Percentiles rank a stretch among this genome's conserved stretches.
phyloP scores from a whole-genome alignment of 208 protist genomes.

The Cochliopodium minus region DNA sequence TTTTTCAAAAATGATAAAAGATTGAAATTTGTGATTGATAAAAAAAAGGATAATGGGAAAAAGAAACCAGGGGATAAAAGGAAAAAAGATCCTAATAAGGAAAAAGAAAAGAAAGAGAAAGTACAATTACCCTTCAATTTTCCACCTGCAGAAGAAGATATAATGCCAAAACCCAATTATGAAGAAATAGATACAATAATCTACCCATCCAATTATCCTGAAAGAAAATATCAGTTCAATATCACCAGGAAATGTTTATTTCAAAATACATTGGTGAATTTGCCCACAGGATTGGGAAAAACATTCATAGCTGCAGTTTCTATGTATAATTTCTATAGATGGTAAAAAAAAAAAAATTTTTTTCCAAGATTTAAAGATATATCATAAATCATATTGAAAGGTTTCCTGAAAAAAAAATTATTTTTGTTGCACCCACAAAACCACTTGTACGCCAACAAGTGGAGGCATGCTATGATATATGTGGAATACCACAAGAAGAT shows the following conservation, averaged over 20 bases:
- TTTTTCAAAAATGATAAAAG: too few relatives aligned
- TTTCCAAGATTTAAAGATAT: background rate
- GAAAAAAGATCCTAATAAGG: too few relatives aligned
- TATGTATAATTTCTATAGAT: constrained; percentile 50
- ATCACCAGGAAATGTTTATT: constrained; percentile 26
- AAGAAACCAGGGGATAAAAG: too few relatives aligned
- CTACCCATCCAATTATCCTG: constrained; percentile 14
- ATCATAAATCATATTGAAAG: background rate
- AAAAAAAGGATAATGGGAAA: too few relatives aligned
- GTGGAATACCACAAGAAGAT: constrained; percentile 22
- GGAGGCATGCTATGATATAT: constrained; percentile 33
- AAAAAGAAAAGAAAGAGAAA: too few relatives aligned
- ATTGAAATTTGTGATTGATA: too few relatives aligned
- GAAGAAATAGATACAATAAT: too few relatives aligned
- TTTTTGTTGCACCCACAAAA: constrained; percentile 51
- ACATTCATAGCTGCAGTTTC: constrained; percentile 54
- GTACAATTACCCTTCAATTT: too few relatives aligned
- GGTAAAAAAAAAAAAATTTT: constrained; percentile 19
- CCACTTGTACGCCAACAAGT: constrained; percentile 45
- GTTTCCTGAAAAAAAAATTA: constrained; percentile 28
- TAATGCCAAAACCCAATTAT: too few relatives aligned
- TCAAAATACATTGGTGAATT: constrained; percentile 40
- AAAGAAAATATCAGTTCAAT: constrained; percentile 27
- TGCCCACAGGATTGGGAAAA: constrained; percentile 58
- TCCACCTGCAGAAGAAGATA: too few relatives aligned